A percentile compares a stretch with the other conserved stretches of the same genome.
phyloP scores from a whole-genome alignment of 192 early-diverging fungal species.

The Gigaspora rosea region DNA sequence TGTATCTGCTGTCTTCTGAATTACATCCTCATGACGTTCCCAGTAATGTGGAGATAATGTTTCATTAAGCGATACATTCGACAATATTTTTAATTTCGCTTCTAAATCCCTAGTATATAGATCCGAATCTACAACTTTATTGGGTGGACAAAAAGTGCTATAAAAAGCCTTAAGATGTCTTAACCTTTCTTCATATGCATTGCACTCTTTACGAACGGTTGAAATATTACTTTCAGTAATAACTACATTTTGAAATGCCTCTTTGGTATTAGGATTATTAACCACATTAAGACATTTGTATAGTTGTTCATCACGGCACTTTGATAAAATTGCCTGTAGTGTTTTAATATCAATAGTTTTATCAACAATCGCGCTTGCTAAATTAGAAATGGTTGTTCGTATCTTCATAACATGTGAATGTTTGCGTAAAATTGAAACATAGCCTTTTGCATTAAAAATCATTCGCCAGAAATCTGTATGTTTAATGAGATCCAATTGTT shows the following conservation, averaged over 20 bases:
- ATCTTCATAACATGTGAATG: not conserved
- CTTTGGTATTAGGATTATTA: too few species aligned
- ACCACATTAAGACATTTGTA: too few species aligned
- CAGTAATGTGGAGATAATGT: not conserved
- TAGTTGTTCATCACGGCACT: too few species aligned
- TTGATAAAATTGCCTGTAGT: too few species aligned
- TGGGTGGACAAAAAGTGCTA: not conserved
- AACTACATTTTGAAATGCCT: not conserved
- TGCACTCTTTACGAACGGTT: not conserved
- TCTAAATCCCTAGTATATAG: not conserved
- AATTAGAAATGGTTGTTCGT: not conserved
- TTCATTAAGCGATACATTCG: not conserved
- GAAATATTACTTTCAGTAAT: not conserved
- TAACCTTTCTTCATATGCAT: not conserved
- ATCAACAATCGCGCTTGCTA: not conserved
- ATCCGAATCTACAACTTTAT: not conserved
- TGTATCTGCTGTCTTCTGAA: not conserved
- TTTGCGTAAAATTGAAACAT: not conserved
- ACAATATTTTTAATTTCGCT: not conserved
- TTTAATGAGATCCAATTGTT: not conserved
- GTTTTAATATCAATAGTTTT: slow-evolving; percentile 1
- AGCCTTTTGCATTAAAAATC: not conserved
- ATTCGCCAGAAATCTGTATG: not conserved
- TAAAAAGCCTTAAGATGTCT: not conserved
- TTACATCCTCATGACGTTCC: not conserved